Conservation (phyloP, 306 rosid genomes). For the Castanea sativa region DNA sequence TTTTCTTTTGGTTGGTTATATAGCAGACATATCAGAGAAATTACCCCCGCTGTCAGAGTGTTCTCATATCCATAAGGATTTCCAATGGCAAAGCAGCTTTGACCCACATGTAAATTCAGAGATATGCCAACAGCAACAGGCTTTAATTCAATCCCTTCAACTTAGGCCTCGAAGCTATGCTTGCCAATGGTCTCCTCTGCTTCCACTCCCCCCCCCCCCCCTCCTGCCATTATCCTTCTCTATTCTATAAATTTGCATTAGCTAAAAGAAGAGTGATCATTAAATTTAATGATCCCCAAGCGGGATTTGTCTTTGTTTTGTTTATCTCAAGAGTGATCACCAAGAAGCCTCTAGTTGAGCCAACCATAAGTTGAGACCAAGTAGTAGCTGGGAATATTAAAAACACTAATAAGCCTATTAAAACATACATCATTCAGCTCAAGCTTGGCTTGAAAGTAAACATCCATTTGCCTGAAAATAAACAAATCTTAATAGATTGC, state of each 20-base stretch:
- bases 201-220: too few relatives aligned
- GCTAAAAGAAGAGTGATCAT: neutral
- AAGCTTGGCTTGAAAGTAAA: neutral
- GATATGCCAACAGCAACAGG: slow-evolving; percentile 77
- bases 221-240: too few relatives aligned
- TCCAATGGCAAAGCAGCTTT: slow-evolving; percentile 96
- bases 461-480: neutral
- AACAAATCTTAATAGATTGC: neutral
- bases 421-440: neutral
- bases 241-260: too few relatives aligned
- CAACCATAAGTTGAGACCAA: neutral
- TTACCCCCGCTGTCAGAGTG: slow-evolving; percentile 92
- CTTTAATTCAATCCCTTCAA: slow-evolving; percentile 62
- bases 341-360: neutral
- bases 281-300: neutral
- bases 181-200: too few relatives aligned
- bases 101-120: slow-evolving; percentile 74
- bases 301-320: neutral
- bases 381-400: neutral
- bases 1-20: neutral
- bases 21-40: slow-evolving; percentile 2
- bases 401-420: neutral
- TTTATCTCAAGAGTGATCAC: neutral
- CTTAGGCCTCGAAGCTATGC: neutral
- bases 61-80: slow-evolving; percentile 96